Evolutionary conservation across 2,329 filamentous ascomycete species (phyloP), one percentile per base, ranked within the genome.

Genomic region (Stagonosporopsis tanaceti): DNA sequence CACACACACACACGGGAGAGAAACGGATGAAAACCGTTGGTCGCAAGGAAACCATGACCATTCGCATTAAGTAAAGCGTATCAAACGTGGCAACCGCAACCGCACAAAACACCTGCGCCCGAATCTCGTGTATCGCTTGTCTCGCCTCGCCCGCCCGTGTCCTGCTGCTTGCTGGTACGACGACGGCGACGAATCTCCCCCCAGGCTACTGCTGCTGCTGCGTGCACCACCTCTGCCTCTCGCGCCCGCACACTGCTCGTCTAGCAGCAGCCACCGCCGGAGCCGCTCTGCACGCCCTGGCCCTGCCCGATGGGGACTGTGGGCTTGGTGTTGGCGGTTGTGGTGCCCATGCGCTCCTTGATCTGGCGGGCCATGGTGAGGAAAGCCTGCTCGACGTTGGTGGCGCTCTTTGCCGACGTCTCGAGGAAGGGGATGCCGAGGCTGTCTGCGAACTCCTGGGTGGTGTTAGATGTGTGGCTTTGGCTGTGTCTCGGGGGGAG

Each of bases 291-390:
- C 68, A 99, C 94, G 72, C 93, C 93, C 80, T 96, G 93, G 75
- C 95, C 95, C 77, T 93, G 90, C 59, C 93, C 92, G 73, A 99
- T 95, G 78, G 97, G 93, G 72, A 99, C 93, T 71, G 92, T 96
- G 66, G 94, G 94, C 85, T 98, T 99, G 83, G 94, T 96, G 87
- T 98, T 98, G 84, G 93, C 93, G 67, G 91, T 90, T 64, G 94
- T 95, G 70, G 92, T 97, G 74, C 95, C 95, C 94, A 99, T 99
- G 76, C 95, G 91, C 85, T 98, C 94, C 87, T 99, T 99, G 84
- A 99, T 99, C 82, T 99, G 95, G 80, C 95, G 90, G 72, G 95
- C 95, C 95, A 99, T 99, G 79, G 95, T 99, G 82, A 99, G 82
- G 89, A 99, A 99, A 76, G 95, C 94, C 83, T 99, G 95, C 84